Conservation (phyloP, 192 early-diverging fungal genomes). For the Dimargaris verticillata region DNA sequence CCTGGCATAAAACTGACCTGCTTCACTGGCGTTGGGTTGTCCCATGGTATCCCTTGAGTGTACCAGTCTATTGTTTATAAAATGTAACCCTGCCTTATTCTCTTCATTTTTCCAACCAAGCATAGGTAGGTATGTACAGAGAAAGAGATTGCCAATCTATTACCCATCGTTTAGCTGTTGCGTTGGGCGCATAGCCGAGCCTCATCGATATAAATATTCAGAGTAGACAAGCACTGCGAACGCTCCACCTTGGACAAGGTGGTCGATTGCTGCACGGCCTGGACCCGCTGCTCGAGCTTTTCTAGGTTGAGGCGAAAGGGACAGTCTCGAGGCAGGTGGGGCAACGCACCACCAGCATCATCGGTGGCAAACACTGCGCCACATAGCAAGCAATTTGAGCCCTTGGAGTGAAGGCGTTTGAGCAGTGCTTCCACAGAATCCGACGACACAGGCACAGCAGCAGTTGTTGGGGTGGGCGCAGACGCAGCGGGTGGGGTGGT, state of each 20-base stretch:
- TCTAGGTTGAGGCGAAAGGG: not conserved
- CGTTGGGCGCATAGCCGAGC: not conserved
- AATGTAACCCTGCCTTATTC: no score
- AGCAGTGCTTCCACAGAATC: not conserved
- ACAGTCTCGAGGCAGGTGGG: not conserved
- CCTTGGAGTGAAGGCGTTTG: not conserved
- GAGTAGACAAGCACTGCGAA: not conserved
- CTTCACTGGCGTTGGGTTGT: no score
- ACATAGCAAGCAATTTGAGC: not conserved
- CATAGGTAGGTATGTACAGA: no score
- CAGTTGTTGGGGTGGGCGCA: not conserved
- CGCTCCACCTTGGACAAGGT: not conserved
- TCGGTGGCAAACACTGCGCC: not conserved
- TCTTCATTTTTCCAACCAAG: no score
- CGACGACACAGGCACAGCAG: not conserved
- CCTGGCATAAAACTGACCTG: no score
- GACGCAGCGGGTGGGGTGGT: not conserved
- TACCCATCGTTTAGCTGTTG: no score
- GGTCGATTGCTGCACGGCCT: not conserved
- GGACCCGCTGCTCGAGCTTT: constrained; percentile 1
- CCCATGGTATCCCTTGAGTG: no score
- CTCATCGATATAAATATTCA: not conserved
- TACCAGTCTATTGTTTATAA: no score
- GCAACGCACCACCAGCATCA: not conserved
- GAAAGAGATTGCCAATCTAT: no score